Percentiles rank a stretch among this genome's conserved stretches.
phyloP scores from a whole-genome alignment of 2,329 filamentous ascomycete species.

The Tolypocladium paradoxum region DNA sequence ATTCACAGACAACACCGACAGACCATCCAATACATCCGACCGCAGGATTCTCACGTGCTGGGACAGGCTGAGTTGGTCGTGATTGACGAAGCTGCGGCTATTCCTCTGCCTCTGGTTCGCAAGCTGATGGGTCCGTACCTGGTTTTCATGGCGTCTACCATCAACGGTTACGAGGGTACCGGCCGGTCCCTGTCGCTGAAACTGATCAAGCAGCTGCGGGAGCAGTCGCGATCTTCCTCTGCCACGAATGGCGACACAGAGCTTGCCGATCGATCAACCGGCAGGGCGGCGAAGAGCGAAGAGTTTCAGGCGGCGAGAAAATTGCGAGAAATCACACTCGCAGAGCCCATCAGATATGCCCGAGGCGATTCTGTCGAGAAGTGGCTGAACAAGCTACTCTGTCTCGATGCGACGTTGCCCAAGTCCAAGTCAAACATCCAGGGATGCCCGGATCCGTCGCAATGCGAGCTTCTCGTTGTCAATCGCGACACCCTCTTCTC shows the following conservation, averaged over 20 bases:
- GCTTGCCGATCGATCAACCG: conserved; percentile 69
- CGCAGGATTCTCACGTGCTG: conserved; percentile 87
- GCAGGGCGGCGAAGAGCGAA: conserved; percentile 55
- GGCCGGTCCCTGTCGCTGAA: conserved; percentile 91
- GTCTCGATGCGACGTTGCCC: conserved; percentile 83
- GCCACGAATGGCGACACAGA: conserved; percentile 49
- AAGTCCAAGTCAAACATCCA: conserved; percentile 60
- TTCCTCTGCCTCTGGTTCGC: conserved; percentile 80
- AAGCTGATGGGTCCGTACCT: conserved; percentile 96
- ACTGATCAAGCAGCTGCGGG: conserved; percentile 90
- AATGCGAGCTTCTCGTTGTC: conserved; percentile 86
- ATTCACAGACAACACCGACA: conserved; percentile 90
- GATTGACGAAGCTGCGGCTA: conserved; percentile 95
- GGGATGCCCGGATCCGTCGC: conserved; percentile 79
- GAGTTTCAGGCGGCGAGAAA: conserved; percentile 61
- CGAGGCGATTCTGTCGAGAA: conserved; percentile 86
- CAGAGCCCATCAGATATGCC: conserved; percentile 90
- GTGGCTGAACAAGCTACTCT: conserved; percentile 91
- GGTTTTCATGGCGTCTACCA: conserved; percentile 98
- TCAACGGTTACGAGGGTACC: conserved; percentile 97
- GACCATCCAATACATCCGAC: conserved; percentile 97
- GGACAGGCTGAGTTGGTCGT: conserved; percentile 92
- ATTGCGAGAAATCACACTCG: conserved; percentile 81
- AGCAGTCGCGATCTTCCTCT: conserved; percentile 66
- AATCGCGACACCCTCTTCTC: conserved; percentile 97